A percentile compares a stretch with the other conserved stretches of the same genome.
These are phyloP conservation scores for Incumbomyces lentus DNA, from an alignment of 2,329 filamentous ascomycete species.

Conservation along the genomic window DNA sequence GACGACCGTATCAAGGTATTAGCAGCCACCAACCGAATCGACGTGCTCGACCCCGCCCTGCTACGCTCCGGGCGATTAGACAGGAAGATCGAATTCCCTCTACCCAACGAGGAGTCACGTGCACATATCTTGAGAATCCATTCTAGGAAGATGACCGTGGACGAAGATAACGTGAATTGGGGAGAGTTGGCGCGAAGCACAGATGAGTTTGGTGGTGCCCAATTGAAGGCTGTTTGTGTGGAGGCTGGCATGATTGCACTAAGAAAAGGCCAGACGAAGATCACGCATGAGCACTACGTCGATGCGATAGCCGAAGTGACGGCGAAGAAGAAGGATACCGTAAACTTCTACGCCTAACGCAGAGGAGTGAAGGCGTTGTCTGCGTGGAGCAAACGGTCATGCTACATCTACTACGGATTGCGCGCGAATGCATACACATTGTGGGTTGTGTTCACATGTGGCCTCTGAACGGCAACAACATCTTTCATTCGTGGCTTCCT, in stretches of 20 bases:
- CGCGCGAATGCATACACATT: no score
- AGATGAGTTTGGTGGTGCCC: slow-evolving; percentile 94
- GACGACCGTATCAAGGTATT: slow-evolving; percentile 96
- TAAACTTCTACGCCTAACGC: slow-evolving; percentile 23
- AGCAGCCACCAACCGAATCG: slow-evolving; percentile 86
- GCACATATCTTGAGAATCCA: slow-evolving; percentile 97
- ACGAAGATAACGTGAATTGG: slow-evolving; percentile 81
- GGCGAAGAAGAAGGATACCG: slow-evolving; percentile 76
- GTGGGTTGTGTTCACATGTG: no score
- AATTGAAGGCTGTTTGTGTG: slow-evolving; percentile 96
- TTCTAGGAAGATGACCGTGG: slow-evolving; percentile 95
- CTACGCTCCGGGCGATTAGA: slow-evolving; percentile 87
- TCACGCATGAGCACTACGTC: slow-evolving; percentile 96
- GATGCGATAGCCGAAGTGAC: slow-evolving; percentile 94
- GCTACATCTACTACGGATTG: no score
- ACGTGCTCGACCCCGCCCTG: slow-evolving; percentile 84
- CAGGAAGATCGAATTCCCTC: slow-evolving; percentile 94
- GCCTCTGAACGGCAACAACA: no score
- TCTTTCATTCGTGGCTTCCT: no score
- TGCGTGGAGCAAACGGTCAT: background rate
- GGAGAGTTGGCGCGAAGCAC: slow-evolving; percentile 88
- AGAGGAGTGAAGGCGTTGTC: background rate
- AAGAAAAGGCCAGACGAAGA: slow-evolving; percentile 87
- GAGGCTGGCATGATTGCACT: slow-evolving; percentile 99
- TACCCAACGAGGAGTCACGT: slow-evolving; percentile 94